Conservation (phyloP, 139 green algal species). For the Coelastrella sp. region DNA sequence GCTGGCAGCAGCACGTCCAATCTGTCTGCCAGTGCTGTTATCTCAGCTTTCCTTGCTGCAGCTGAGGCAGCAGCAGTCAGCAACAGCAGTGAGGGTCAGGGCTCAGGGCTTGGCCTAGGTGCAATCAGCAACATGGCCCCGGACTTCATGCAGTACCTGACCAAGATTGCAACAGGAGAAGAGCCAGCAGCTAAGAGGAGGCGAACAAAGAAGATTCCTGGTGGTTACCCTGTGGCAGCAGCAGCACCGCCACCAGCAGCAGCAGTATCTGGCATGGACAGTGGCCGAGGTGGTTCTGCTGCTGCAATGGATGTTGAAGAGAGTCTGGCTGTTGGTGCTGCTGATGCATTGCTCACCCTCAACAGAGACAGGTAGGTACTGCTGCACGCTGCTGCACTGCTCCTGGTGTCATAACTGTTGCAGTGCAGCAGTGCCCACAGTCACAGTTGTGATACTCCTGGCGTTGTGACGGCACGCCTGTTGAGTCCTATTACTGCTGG, state of each 20-base stretch:
- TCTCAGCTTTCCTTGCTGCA: background rate
- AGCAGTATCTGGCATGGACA: background rate
- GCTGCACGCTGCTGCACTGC: background rate
- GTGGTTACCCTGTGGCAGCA: background rate
- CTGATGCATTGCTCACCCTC: slow-evolving; percentile 26
- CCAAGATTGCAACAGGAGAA: background rate
- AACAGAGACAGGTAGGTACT: background rate
- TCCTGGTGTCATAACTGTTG: background rate
- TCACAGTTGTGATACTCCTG: too few species aligned
- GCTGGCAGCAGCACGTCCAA: slow-evolving; percentile 10
- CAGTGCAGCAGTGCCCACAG: background rate
- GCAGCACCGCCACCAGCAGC: background rate
- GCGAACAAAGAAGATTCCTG: slow-evolving; percentile 2
- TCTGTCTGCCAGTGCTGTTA: background rate
- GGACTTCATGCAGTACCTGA: background rate
- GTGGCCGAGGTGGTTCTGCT: background rate
- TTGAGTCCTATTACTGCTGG: too few species aligned
- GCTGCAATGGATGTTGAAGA: background rate
- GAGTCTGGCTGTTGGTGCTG: background rate
- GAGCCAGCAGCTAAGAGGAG: background rate
- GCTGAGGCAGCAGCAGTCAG: background rate
- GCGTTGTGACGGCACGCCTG: background rate
- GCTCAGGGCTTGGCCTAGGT: background rate
- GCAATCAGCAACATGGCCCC: background rate
- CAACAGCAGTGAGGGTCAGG: background rate